These are phyloP conservation scores for Prunus dulcis DNA, from an alignment of 306 rosid species.

Conservation along the genomic window DNA sequence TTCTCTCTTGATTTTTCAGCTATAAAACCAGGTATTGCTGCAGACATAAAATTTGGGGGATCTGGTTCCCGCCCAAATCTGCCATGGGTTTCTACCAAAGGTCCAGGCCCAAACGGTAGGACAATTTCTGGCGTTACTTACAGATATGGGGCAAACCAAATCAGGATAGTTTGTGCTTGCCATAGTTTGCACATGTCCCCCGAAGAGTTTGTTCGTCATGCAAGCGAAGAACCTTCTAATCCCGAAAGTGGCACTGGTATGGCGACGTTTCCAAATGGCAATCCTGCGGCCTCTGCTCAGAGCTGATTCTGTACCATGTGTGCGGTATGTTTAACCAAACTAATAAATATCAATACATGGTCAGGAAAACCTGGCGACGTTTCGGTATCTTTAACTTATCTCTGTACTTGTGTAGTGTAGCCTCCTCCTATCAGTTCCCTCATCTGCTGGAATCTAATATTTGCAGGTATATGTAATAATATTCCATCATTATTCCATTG, in stretches of 20 bases:
- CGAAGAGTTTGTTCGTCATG: slow-evolving; percentile 85
- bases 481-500: slow-evolving; percentile 23
- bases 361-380: slow-evolving; percentile 22
- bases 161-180: slow-evolving; percentile 89
- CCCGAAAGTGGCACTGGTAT: slow-evolving; percentile 48
- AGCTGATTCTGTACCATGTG: slow-evolving; percentile 44
- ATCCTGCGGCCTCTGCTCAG: slow-evolving; percentile 71
- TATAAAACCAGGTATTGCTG: slow-evolving; percentile 85
- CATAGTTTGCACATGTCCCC: slow-evolving; percentile 85
- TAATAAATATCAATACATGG: slow-evolving; percentile 21
- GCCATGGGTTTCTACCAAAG: slow-evolving; percentile 97
- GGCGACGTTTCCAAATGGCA: slow-evolving; percentile 55
- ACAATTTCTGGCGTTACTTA: slow-evolving; percentile 96
- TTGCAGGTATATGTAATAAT: slow-evolving; percentile 41
- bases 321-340: slow-evolving; percentile 16
- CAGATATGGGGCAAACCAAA: slow-evolving; percentile 60
- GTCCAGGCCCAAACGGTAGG: slow-evolving; percentile 72
- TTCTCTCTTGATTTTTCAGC: slow-evolving; percentile 55
- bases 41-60: slow-evolving; percentile 86
- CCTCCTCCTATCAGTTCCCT: not conserved
- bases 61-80: slow-evolving; percentile 81
- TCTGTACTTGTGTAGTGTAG: slow-evolving; percentile 19
- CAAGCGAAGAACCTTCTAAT: slow-evolving; percentile 52
- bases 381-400: not conserved
- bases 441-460: slow-evolving; percentile 29